phyloP scores from a whole-genome alignment of 2,329 filamentous ascomycete species.

The Penicillium sp. region DNA sequence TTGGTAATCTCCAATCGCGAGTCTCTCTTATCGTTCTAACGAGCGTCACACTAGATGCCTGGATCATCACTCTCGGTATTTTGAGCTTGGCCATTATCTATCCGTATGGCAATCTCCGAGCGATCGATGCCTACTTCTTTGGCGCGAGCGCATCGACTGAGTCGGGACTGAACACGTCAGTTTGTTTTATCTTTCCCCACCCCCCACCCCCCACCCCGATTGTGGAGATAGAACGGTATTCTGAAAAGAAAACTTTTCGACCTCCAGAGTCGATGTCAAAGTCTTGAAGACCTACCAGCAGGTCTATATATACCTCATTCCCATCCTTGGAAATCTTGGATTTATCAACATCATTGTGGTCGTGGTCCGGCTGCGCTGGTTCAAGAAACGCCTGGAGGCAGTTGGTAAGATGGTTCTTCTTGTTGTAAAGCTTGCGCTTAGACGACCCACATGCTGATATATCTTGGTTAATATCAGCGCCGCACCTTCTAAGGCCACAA shows the following conservation, averaged over 20 bases:
- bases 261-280: background rate
- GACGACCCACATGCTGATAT: no score
- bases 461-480: no score
- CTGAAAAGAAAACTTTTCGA: no score
- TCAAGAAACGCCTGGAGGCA: background rate
- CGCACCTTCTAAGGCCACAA: no score
- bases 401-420: background rate
- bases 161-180: conserved; percentile 49
- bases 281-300: background rate
- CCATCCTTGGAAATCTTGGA: background rate
- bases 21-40: background rate
- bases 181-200: background rate
- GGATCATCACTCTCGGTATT: background rate
- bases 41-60: background rate
- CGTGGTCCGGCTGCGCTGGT: background rate
- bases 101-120: conserved; percentile 42
- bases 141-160: conserved; percentile 52
- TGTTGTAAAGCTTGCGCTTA: no score
- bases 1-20: background rate
- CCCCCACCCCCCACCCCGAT: no score
- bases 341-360: background rate
- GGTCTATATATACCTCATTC: background rate
- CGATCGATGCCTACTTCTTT: conserved; percentile 53
- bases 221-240: no score
- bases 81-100: conserved; percentile 20